Conservation (phyloP, 345 rosid genomes). For the Euphorbia peplus region DNA sequence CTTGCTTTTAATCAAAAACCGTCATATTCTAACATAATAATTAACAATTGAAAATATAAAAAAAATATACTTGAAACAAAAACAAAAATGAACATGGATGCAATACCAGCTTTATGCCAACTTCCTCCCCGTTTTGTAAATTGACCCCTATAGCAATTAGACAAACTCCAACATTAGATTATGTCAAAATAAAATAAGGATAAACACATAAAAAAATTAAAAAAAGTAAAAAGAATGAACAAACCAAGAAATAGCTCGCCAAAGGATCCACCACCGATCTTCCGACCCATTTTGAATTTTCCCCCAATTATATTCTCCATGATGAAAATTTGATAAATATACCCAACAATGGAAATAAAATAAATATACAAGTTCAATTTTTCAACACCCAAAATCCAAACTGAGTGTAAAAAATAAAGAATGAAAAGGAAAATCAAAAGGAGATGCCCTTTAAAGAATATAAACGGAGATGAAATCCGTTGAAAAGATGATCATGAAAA, state of each 20-base stretch:
- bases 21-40: not conserved
- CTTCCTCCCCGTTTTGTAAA: constrained; percentile 29
- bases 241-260: constrained; percentile 62
- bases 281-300: constrained; percentile 57
- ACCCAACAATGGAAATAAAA: constrained; percentile 3
- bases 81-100: not conserved
- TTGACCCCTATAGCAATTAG: constrained; percentile 17
- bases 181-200: not conserved
- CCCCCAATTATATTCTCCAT: constrained; percentile 63
- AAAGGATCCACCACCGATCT: constrained; percentile 68
- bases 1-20: not conserved
- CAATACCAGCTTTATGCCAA: constrained; percentile 26
- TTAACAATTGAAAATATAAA: not conserved
- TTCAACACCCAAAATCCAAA: constrained; percentile 13
- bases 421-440: not conserved
- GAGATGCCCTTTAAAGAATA: not conserved
- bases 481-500: not conserved
- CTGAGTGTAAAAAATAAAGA: constrained; percentile 1
- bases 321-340: constrained; percentile 1
- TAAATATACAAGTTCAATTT: not conserved
- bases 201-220: not conserved
- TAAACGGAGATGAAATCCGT: constrained; percentile 15
- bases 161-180: not conserved
- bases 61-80: not conserved
- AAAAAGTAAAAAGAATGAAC: constrained; percentile 5